These are phyloP conservation scores for Colletotrichum falcatum DNA, from an alignment of 2,329 filamentous ascomycete genomes.

Conservation along the genomic window DNA sequence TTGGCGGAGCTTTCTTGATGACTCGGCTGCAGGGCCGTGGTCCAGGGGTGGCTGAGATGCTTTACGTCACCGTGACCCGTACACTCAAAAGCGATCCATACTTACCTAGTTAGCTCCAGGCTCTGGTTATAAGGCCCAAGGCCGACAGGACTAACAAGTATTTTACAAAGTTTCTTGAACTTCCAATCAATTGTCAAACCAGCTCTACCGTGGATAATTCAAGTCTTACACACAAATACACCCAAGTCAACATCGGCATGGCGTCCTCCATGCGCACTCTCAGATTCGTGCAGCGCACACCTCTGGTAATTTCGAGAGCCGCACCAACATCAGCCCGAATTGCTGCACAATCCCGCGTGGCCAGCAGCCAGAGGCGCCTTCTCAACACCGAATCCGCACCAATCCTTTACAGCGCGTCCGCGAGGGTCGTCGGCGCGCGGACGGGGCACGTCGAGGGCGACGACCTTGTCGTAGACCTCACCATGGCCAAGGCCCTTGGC, in stretches of 20 bases:
- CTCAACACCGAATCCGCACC: slow-evolving; percentile 55
- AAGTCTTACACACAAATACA: background rate
- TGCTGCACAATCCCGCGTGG: background rate
- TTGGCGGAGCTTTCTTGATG: background rate
- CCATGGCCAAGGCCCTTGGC: slow-evolving; percentile 58
- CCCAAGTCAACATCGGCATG: slow-evolving; percentile 4
- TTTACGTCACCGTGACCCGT: slow-evolving; percentile 24
- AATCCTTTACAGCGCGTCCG: slow-evolving; percentile 52
- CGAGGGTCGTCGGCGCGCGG: slow-evolving; percentile 54
- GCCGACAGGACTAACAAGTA: too few relatives aligned
- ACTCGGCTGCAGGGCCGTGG: background rate
- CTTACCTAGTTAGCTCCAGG: slow-evolving; percentile 4
- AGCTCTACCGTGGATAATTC: background rate
- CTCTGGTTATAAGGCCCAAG: background rate
- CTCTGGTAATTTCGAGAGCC: slow-evolving; percentile 8
- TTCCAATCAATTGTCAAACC: background rate
- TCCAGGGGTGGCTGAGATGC: background rate
- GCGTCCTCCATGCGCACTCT: slow-evolving; percentile 20
- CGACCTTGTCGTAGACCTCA: slow-evolving; percentile 50
- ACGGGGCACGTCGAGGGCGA: slow-evolving; percentile 47
- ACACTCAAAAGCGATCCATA: slow-evolving; percentile 9
- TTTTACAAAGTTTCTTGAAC: background rate
- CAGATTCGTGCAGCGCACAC: slow-evolving; percentile 24
- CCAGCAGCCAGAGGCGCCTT: slow-evolving; percentile 43
- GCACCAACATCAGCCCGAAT: background rate